Evolutionary conservation across 495 filamentous ascomycete genomes (phyloP).

Genomic region (Aspergillus conjunctus): DNA sequence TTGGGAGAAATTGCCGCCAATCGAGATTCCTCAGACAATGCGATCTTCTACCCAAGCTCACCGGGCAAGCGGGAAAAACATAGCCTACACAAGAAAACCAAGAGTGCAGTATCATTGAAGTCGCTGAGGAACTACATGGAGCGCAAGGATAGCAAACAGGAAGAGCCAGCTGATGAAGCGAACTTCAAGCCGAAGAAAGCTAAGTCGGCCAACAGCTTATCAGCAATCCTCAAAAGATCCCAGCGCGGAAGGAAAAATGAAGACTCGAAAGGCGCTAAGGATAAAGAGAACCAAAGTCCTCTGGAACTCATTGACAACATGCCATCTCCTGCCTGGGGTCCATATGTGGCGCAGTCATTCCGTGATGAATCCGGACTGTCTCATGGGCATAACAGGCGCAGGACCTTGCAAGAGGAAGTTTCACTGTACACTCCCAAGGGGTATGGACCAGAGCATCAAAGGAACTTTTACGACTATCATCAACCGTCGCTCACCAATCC

Average conservation of each 20-base stretch:
- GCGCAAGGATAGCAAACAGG: conserved; percentile 53
- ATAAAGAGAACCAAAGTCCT: conserved; percentile 78
- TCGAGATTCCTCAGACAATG: conserved; percentile 35
- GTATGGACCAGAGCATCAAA: conserved; percentile 65
- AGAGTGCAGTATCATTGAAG: conserved; percentile 68
- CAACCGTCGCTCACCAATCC: conserved; percentile 56
- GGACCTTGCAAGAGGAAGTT: conserved; percentile 58
- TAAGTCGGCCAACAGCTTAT: conserved; percentile 80
- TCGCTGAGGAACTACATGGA: conserved; percentile 58
- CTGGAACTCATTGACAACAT: conserved; percentile 47
- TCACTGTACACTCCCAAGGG: conserved; percentile 62
- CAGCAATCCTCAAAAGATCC: conserved; percentile 53
- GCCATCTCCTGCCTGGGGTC: conserved; percentile 75
- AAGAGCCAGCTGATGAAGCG: conserved; percentile 37
- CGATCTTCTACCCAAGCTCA: conserved; percentile 23
- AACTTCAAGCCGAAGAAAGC: conserved; percentile 72
- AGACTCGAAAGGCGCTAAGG: conserved; percentile 50
- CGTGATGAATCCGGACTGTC: conserved; percentile 41
- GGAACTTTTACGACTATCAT: conserved; percentile 61
- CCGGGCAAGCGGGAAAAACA: conserved; percentile 36
- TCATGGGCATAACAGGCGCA: conserved; percentile 42
- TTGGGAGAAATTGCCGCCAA: conserved; percentile 45
- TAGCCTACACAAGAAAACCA: conserved; percentile 61
- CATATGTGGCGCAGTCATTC: conserved; percentile 59
- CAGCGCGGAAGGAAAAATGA: conserved; percentile 46